A percentile compares a stretch with the other conserved stretches of the same genome.
These are phyloP conservation scores for Rhexocercosporidium sp. DNA, from an alignment of 2,329 filamentous ascomycete species.

Conservation along the genomic window DNA sequence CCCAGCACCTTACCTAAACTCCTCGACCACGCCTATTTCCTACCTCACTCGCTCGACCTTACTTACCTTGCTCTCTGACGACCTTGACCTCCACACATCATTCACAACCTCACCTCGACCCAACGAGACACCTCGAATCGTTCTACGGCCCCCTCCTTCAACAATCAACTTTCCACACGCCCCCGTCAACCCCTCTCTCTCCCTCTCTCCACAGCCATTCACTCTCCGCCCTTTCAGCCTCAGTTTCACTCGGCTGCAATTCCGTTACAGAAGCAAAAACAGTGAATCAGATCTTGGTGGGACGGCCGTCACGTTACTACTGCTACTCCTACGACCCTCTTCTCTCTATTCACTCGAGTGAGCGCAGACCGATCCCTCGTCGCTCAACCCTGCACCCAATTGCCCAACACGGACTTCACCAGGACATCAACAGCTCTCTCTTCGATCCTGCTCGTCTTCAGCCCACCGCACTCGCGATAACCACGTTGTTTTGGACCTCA, in stretches of 20 bases:
- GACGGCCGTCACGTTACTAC: slow-evolving; percentile 39
- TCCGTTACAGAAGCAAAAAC: slow-evolving; percentile 32
- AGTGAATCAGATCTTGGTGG: slow-evolving; percentile 30
- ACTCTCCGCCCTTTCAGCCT: slow-evolving; percentile 24
- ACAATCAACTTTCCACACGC: slow-evolving; percentile 27
- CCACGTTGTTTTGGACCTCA: slow-evolving; percentile 42
- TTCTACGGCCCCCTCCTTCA: slow-evolving; percentile 14
- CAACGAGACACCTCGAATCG: slow-evolving; percentile 15
- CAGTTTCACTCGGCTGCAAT: slow-evolving; percentile 28
- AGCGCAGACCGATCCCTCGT: slow-evolving; percentile 31
- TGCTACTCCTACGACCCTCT: no score
- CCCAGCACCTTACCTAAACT: slow-evolving; percentile 34
- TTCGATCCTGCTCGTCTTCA: slow-evolving; percentile 52
- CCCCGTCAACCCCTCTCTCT: slow-evolving; percentile 13
- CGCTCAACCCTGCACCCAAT: slow-evolving; percentile 38
- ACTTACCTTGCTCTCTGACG: slow-evolving; percentile 31
- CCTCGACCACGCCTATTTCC: slow-evolving; percentile 14
- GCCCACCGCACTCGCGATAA: slow-evolving; percentile 48
- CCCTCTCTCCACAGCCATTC: slow-evolving; percentile 15
- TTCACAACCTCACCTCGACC: slow-evolving; percentile 21
- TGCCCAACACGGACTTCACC: slow-evolving; percentile 61
- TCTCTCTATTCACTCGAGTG: slow-evolving; percentile 24
- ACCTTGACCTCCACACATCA: slow-evolving; percentile 34
- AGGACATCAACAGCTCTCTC: slow-evolving; percentile 46
- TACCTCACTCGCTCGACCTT: slow-evolving; percentile 22